A percentile compares a stretch with the other conserved stretches of the same genome.
Evolutionary conservation across 129 eudicot genomes (phyloP).

Genomic region (Oenanthe sinensis): DNA sequence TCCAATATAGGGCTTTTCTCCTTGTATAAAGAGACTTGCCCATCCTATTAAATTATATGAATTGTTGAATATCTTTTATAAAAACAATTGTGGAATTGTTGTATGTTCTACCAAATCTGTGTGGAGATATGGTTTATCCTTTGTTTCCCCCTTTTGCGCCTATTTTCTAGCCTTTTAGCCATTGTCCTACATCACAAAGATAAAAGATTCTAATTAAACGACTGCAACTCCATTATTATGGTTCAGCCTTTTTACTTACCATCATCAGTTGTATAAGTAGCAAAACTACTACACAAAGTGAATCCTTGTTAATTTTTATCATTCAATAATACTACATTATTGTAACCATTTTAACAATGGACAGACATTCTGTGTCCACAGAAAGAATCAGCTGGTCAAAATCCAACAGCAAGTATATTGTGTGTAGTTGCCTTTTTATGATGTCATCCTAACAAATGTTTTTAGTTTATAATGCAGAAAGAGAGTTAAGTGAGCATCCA

Average conservation of each 20-base stretch:
- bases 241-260: neutral
- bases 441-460: neutral
- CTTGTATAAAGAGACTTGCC: neutral
- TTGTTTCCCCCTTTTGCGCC: neutral
- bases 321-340: neutral
- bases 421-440: neutral
- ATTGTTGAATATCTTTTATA: neutral
- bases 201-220: too few species aligned
- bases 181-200: neutral
- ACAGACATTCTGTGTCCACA: neutral
- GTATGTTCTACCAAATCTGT: neutral
- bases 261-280: neutral
- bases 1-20: neutral
- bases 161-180: neutral
- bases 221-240: neutral
- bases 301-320: neutral
- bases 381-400: neutral
- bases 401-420: neutral
- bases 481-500: neutral
- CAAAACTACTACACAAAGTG: neutral
- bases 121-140: neutral
- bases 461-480: neutral
- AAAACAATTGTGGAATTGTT: neutral
- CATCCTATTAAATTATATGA: neutral
- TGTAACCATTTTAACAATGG: neutral